A percentile compares a stretch with the other conserved stretches of the same genome.
These are phyloP conservation scores for Theobroma cacao DNA, from an alignment of 345 rosid species.

Conservation along the genomic window DNA sequence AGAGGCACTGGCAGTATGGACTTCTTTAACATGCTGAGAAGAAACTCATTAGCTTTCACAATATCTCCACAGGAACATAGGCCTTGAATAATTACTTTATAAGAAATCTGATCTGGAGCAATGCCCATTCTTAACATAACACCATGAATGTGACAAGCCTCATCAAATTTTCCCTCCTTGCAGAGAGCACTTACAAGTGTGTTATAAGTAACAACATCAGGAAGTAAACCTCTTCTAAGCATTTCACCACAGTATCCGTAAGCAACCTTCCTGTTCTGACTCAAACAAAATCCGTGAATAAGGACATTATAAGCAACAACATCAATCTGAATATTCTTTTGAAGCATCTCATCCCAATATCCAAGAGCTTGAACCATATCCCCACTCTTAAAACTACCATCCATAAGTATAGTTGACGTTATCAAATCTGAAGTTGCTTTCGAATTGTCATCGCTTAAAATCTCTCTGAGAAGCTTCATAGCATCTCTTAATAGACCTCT, in stretches of 20 bases:
- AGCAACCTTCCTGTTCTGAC: slow-evolving; percentile 38
- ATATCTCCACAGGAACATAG: slow-evolving; percentile 47
- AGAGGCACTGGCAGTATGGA: slow-evolving; percentile 47
- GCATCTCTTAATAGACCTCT: no score
- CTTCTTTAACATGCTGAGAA: slow-evolving; percentile 42
- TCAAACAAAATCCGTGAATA: slow-evolving; percentile 56
- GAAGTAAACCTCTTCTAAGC: slow-evolving; percentile 62
- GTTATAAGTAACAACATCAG: slow-evolving; percentile 62
- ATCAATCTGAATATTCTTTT: slow-evolving; percentile 35
- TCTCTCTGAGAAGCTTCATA: no score
- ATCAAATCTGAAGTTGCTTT: slow-evolving; percentile 38
- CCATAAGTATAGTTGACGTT: slow-evolving; percentile 67
- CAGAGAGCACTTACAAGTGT: slow-evolving; percentile 63
- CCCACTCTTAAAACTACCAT: slow-evolving; percentile 62
- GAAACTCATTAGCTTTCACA: slow-evolving; percentile 40
- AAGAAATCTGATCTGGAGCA: slow-evolving; percentile 59
- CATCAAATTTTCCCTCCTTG: slow-evolving; percentile 50
- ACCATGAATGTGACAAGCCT: slow-evolving; percentile 46
- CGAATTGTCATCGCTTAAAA: slow-evolving; percentile 31
- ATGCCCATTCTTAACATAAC: slow-evolving; percentile 51
- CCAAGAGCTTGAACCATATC: slow-evolving; percentile 43
- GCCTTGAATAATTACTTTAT: slow-evolving; percentile 56
- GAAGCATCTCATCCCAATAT: slow-evolving; percentile 45
- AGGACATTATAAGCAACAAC: slow-evolving; percentile 59
- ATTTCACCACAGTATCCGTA: slow-evolving; percentile 50